Percentiles rank a stretch among this genome's conserved stretches.
These are phyloP conservation scores for Neobulgaria alba DNA, from an alignment of 2,329 filamentous ascomycete genomes.

Conservation along the genomic window DNA sequence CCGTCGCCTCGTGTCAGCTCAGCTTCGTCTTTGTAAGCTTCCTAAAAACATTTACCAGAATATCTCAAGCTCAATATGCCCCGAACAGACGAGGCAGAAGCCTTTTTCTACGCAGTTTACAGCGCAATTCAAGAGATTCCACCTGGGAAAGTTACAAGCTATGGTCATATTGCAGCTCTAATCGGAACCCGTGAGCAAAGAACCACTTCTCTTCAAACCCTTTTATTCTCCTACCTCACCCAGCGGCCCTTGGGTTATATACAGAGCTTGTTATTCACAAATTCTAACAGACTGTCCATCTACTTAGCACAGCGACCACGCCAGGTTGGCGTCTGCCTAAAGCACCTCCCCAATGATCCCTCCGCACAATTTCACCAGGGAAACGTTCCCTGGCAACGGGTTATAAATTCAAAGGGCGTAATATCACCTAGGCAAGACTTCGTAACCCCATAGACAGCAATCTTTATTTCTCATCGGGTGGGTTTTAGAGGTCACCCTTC, in stretches of 20 bases:
- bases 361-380: constrained; percentile 53
- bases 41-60: too few relatives aligned
- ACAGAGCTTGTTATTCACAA: too few relatives aligned
- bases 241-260: too few relatives aligned
- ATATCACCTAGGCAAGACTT: constrained; percentile 73
- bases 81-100: constrained; percentile 63
- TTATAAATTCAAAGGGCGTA: constrained; percentile 77
- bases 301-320: constrained; percentile 65
- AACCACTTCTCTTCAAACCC: neutral
- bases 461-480: neutral
- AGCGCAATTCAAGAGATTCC: constrained; percentile 80
- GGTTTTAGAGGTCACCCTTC: constrained; percentile 25
- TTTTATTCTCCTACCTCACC: neutral
- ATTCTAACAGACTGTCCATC: too few relatives aligned
- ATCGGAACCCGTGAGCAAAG: constrained; percentile 58
- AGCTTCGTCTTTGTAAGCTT: too few relatives aligned
- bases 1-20: too few relatives aligned
- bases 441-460: neutral
- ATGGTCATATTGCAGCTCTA: constrained; percentile 70
- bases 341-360: constrained; percentile 60
- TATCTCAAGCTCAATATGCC: constrained; percentile 40
- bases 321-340: constrained; percentile 85
- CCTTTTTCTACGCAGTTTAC: constrained; percentile 74
- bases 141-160: constrained; percentile 72
- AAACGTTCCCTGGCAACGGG: constrained; percentile 91